Conservation (phyloP, 306 rosid genomes). For the Vicia sativa region DNA sequence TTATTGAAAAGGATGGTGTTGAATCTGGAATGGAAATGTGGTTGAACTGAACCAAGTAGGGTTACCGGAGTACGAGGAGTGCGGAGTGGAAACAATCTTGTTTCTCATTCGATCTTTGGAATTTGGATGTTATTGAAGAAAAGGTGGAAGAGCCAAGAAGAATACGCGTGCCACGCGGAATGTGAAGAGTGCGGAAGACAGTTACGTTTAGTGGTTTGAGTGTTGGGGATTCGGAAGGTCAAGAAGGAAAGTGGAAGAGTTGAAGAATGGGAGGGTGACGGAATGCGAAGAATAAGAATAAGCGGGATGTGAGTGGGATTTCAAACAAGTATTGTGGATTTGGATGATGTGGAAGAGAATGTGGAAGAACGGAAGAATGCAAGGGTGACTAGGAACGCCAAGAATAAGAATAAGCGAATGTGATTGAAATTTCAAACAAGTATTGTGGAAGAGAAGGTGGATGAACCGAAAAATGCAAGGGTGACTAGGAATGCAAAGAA, state of each 20-base stretch:
- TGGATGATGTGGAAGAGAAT: neutral
- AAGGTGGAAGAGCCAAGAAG: conserved; percentile 23
- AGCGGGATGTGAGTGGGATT: neutral
- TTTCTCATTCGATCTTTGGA: neutral
- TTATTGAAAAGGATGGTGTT: conserved; percentile 27
- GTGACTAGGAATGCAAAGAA: conserved; percentile 14
- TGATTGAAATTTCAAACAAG: neutral
- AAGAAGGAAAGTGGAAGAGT: neutral
- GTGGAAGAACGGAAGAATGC: conserved; percentile 20
- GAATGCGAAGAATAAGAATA: neutral
- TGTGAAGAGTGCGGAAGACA: neutral
- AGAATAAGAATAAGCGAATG: neutral
- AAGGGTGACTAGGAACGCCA: neutral
- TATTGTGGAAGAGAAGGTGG: neutral
- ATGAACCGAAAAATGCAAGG: conserved; percentile 7
- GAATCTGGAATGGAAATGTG: conserved; percentile 27
- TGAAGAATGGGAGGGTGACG: conserved; percentile 18
- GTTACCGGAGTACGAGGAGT: conserved; percentile 7
- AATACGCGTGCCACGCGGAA: neutral
- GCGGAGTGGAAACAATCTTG: neutral
- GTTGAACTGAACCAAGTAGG: neutral
- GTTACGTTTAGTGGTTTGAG: neutral
- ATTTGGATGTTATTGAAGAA: neutral
- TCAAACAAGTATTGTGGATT: neutral
- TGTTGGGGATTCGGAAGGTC: neutral